phyloP scores from a whole-genome alignment of 2,329 filamentous ascomycete genomes.

The Cercospora canescens region DNA sequence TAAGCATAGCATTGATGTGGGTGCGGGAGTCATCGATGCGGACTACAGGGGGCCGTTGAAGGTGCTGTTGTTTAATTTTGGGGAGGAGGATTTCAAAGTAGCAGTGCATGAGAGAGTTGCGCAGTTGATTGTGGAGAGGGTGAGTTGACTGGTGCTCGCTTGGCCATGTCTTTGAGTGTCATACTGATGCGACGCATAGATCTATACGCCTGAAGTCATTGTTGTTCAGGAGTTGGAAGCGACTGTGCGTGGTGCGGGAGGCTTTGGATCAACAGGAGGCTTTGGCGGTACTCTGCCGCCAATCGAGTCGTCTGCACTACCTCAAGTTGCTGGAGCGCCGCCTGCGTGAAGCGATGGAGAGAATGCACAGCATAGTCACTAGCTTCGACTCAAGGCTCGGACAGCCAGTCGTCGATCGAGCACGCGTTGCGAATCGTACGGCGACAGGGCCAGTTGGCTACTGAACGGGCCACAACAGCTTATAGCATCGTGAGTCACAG shows the following conservation, averaged over 20 bases:
- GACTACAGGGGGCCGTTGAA: constrained; percentile 95
- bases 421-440: neutral
- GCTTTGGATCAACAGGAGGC: constrained; percentile 83
- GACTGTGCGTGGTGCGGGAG: constrained; percentile 85
- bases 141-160: constrained; percentile 35
- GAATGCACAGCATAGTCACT: neutral
- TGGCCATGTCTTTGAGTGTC: neutral
- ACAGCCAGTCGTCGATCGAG: neutral
- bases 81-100: constrained; percentile 76
- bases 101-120: constrained; percentile 88
- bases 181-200: constrained; percentile 47
- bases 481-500: no score
- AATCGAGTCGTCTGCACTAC: constrained; percentile 14
- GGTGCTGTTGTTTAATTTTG: constrained; percentile 92
- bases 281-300: constrained; percentile 38
- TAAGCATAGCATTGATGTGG: constrained; percentile 95
- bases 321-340: neutral
- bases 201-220: constrained; percentile 88
- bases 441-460: neutral
- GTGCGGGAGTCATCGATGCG: constrained; percentile 95
- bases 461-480: neutral
- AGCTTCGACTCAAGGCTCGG: neutral
- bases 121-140: constrained; percentile 87
- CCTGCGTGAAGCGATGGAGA: neutral
- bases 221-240: constrained; percentile 86